These are phyloP conservation scores for Penicillium herquei DNA, from an alignment of 495 filamentous ascomycete species.

Conservation along the genomic window DNA sequence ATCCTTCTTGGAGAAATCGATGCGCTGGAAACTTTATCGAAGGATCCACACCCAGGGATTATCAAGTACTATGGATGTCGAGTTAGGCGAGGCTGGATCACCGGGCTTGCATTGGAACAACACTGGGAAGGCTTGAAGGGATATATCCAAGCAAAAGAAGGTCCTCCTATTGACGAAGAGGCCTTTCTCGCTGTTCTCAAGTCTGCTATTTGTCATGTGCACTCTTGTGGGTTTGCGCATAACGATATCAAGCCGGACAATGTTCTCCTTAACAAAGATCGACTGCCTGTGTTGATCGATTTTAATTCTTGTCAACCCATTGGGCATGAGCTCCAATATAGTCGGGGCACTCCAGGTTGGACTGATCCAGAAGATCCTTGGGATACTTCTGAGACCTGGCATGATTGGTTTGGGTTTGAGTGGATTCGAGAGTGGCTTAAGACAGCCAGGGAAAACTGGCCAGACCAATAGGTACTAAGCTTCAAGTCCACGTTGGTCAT, in stretches of 20 bases:
- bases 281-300: constrained; percentile 31
- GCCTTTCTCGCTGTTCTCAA: constrained; percentile 30
- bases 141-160: constrained; percentile 4
- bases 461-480: background rate
- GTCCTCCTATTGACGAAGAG: constrained; percentile 11
- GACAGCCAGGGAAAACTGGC: background rate
- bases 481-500: too few species aligned
- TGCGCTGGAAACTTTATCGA: constrained; percentile 13
- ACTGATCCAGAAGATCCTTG: constrained; percentile 27
- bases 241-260: constrained; percentile 41
- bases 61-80: constrained; percentile 33
- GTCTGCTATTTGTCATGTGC: constrained; percentile 31
- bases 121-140: constrained; percentile 19
- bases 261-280: constrained; percentile 28
- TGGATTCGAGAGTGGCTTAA: constrained; percentile 26
- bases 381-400: constrained; percentile 26
- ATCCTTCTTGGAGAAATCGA: constrained; percentile 20
- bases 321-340: constrained; percentile 19
- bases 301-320: constrained; percentile 28
- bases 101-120: constrained; percentile 29
- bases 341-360: constrained; percentile 30
- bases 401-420: constrained; percentile 27
- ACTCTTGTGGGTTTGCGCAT: constrained; percentile 37
- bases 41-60: constrained; percentile 31
- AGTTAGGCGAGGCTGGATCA: constrained; percentile 29